phyloP scores from a whole-genome alignment of 768 basidiomycete genomes.

The Dacryopinax spathularia region DNA sequence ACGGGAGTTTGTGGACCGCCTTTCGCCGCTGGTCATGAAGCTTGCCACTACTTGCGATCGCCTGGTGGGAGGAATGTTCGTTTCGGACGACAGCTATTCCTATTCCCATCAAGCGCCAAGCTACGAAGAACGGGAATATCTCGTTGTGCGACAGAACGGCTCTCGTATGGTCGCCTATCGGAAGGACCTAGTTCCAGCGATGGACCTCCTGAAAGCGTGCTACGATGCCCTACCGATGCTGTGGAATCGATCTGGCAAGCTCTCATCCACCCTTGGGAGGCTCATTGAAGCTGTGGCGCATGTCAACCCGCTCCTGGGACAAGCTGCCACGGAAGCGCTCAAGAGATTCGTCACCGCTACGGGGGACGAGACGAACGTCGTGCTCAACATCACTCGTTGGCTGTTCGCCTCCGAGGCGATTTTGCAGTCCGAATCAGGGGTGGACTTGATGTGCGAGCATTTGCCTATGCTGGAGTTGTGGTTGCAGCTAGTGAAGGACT shows the following conservation, averaged over 20 bases:
- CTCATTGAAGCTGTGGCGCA: slow-evolving; percentile 72
- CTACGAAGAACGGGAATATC: slow-evolving; percentile 58
- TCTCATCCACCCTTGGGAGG: slow-evolving; percentile 58
- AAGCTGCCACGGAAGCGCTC: slow-evolving; percentile 53
- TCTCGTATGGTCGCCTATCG: slow-evolving; percentile 57
- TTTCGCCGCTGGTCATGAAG: slow-evolving; percentile 39
- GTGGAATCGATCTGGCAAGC: slow-evolving; percentile 38
- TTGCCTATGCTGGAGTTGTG: slow-evolving; percentile 55
- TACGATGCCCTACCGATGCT: slow-evolving; percentile 79
- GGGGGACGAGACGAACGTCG: slow-evolving; percentile 38
- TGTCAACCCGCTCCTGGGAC: slow-evolving; percentile 58
- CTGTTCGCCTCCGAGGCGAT: slow-evolving; percentile 58
- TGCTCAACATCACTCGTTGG: slow-evolving; percentile 52
- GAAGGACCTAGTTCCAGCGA: slow-evolving; percentile 40
- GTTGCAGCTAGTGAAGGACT: slow-evolving; percentile 54
- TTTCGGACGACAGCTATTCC: slow-evolving; percentile 68
- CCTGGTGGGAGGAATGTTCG: slow-evolving; percentile 55
- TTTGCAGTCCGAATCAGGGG: slow-evolving; percentile 46
- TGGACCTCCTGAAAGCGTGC: slow-evolving; percentile 58
- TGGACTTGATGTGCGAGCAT: slow-evolving; percentile 53
- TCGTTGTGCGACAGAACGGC: slow-evolving; percentile 50
- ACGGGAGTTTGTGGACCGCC: slow-evolving; percentile 56
- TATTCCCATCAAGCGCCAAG: background rate
- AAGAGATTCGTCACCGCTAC: slow-evolving; percentile 57
- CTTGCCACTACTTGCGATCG: slow-evolving; percentile 49